Base-by-base conservation (phyloP, 2,329 filamentous ascomycete species). In the Thermoascus crustaceus region DNA sequence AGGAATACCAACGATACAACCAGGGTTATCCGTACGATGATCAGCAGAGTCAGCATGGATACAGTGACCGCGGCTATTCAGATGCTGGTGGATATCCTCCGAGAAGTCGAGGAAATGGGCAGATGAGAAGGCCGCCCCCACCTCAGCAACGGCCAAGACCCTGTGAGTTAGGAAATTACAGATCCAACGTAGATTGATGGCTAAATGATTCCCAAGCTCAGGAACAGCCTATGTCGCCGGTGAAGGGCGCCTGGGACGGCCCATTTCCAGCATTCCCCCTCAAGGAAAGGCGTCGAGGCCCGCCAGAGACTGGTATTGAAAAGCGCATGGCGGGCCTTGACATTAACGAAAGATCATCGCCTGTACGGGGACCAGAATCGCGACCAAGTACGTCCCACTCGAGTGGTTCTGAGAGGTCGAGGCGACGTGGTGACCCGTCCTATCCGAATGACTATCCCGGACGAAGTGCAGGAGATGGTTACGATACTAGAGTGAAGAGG, bases 231-330 rank as follows among this genome's bases (percentile, higher is more conserved):
- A 61, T 58, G 31, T 66, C 60, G 21, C 57, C 64, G 29, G 55
- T 60, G 26, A 50, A 47, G 17, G 36, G 55, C 24, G 42, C 57
- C 18, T 72, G 63, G 54, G 71, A 74, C 38, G 69, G 65, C 43
- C 69, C 69, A 3, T 73, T 72, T 37, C 68, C 69, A 17, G 50
- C 60, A 4, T 69, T 54, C 41, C 60, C 47, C 30, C 36, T 45
- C 30, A 49, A 47, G 38, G 52, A 47, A 38, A 49, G 41, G 45
- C 53, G 43, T 42, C 58, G 50, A 53, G 63, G 54, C 6, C 52
- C 57, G 11, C 50, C 53, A 19, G 47, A 57, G 5, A 39, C 43
- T 21, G 52, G 48, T 1, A 33, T 64, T 20, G 58, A 70, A 49
- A 53, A 57, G 41, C 45, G 54, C 37, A 55, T 61, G 59, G 52